phyloP scores from a whole-genome alignment of 2,329 filamentous ascomycete genomes.

The Didymella glomerata region DNA sequence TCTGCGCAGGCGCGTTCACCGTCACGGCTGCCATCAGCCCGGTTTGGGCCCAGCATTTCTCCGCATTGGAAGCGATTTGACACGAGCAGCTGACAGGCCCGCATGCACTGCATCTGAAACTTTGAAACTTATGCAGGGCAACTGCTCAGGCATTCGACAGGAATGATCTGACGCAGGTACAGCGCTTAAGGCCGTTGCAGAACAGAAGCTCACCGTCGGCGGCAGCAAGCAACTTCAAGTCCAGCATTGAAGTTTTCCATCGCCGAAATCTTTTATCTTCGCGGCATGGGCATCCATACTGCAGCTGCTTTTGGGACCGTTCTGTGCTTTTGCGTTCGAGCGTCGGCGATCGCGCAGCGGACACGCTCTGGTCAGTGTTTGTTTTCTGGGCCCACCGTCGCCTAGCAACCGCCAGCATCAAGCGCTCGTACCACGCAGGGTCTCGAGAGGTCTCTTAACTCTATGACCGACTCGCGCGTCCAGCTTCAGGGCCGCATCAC shows the following conservation, averaged over 20 bases:
- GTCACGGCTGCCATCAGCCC: not conserved
- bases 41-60: not conserved
- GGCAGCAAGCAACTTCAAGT: not conserved
- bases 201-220: conserved; percentile 1
- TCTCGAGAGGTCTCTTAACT: not conserved
- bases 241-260: not conserved
- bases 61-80: conserved; percentile 1
- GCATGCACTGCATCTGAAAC: conserved; percentile 7
- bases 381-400: conserved; percentile 41
- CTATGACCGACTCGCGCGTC: conserved; percentile 2
- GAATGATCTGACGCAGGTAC: conserved; percentile 28
- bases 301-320: not conserved
- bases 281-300: conserved; percentile 5
- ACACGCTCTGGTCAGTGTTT: conserved; percentile 30
- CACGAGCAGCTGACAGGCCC: conserved; percentile 22
- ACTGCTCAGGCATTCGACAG: conserved; percentile 4
- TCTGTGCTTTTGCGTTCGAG: conserved; percentile 13
- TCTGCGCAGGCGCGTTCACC: not conserved
- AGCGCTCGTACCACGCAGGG: conserved; percentile 2
- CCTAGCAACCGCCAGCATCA: conserved; percentile 26
- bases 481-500: conserved; percentile 24
- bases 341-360: conserved; percentile 23
- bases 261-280: not conserved
- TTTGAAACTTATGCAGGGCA: conserved; percentile 31
- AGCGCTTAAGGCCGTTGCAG: conserved; percentile 1